A percentile compares a stretch with the other conserved stretches of the same genome.
phyloP scores from a whole-genome alignment of 306 rosid genomes.

The Vigna hirtella region DNA sequence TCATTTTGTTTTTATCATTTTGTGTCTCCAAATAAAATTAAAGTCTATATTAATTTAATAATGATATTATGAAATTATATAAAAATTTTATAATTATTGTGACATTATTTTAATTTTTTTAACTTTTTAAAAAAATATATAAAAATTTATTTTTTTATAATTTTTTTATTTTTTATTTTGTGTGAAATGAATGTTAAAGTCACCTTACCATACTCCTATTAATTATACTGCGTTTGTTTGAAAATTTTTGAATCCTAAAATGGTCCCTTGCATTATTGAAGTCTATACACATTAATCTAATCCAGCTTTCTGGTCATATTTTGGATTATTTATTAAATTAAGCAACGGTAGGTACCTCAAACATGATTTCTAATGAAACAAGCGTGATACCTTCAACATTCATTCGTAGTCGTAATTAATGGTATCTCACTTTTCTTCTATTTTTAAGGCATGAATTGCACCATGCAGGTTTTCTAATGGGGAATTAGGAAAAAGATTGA shows the following conservation, averaged over 20 bases:
- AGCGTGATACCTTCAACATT: neutral
- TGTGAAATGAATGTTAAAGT: too few relatives aligned
- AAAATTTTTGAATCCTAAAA: neutral
- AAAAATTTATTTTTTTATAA: too few relatives aligned
- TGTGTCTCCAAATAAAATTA: neutral
- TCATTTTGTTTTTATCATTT: neutral
- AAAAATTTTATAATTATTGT: too few relatives aligned
- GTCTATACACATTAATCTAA: neutral
- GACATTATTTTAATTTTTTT: too few relatives aligned
- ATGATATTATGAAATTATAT: too few relatives aligned
- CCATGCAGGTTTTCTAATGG: neutral
- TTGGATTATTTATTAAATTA: neutral
- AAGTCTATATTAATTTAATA: neutral
- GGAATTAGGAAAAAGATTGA: slow-evolving; percentile 6
- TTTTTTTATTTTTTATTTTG: too few relatives aligned
- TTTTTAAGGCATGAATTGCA: neutral
- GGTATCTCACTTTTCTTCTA: neutral
- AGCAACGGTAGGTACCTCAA: neutral
- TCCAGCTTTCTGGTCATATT: neutral
- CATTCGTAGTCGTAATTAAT: neutral
- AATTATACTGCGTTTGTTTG: neutral
- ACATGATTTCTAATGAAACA: neutral
- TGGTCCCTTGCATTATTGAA: neutral
- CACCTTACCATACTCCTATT: neutral
- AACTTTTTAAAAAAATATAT: too few relatives aligned